phyloP scores from a whole-genome alignment of 1,284 basidiomycete genomes.

The Peniophora sp. region DNA sequence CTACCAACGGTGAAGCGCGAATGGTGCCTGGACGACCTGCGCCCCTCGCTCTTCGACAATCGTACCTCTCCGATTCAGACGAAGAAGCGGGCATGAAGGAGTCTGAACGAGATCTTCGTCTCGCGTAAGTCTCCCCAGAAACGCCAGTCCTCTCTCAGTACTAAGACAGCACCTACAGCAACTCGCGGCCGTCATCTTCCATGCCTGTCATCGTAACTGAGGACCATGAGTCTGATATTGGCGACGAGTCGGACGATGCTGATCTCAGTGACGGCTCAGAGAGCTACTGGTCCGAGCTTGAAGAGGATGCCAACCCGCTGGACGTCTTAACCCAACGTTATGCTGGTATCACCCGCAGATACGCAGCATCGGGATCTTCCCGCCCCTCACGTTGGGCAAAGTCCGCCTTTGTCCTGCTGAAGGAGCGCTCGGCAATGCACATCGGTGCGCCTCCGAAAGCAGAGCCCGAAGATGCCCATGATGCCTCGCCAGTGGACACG shows the following conservation, averaged over 20 bases:
- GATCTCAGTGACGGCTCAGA: constrained; percentile 45
- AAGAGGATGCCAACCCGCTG: constrained; percentile 12
- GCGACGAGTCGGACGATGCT: constrained; percentile 72
- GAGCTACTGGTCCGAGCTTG: constrained; percentile 45
- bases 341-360: not conserved
- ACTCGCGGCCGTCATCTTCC: constrained; percentile 40
- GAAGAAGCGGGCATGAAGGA: constrained; percentile 9
- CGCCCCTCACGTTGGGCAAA: not conserved
- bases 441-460: not conserved
- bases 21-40: constrained; percentile 4
- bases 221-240: constrained; percentile 49
- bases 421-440: not conserved
- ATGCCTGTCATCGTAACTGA: constrained; percentile 25
- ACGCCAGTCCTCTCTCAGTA: not conserved
- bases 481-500: not conserved
- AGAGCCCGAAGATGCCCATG: not conserved
- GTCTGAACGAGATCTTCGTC: constrained; percentile 7
- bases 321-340: not conserved
- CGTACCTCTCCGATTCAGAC: constrained; percentile 11
- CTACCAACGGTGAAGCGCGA: not conserved
- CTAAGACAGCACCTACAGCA: constrained; percentile 24
- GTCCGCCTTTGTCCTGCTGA: not conserved
- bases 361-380: not conserved
- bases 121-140: constrained; percentile 6
- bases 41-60: constrained; percentile 8